Base-by-base conservation (phyloP, 805 yeast species). In the Wickerhamiella qilinensis region DNA sequence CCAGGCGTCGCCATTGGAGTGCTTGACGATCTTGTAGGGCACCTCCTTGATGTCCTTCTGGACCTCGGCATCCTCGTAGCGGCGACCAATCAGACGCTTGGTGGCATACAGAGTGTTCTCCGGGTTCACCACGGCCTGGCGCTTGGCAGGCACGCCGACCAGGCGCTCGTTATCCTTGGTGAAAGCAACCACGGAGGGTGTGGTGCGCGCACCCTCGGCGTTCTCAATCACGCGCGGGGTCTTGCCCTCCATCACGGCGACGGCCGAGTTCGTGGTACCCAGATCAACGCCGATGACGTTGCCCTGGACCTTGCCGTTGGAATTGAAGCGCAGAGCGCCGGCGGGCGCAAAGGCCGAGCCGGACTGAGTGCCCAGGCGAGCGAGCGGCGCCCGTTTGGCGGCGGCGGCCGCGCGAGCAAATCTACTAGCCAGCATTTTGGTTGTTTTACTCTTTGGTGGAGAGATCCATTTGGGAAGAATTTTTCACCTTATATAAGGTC, bases 1-100 rank as follows among this genome's bases (percentile, higher is more conserved):
- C 94, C 95, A 85, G 42, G 95, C 95, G 58, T 86, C 96, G 49
- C 95, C 95, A 59, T 86, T 86, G 47, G 69, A 60, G 71, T 84
- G 93, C 69, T 83, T 77, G 54, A 81, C 79, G 49, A 85, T 83
- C 67, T 78, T 75, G 76, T 82, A 85, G 39, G 96, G 94, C 39
- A 85, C 88, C 63, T 79, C 77, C 53, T 70, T 68, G 55, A 83
- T 68, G 62, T 86, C 95, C 64, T 80, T 76, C 65, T 84, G 94
- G 45, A 86, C 94, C 65, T 85, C 96, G 40, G 62, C 55, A 62
- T 86, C 95, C 58, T 75, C 80, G 61, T 75, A 85, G 60, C 94
- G 79, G 56, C 96, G 76, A 54, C 96, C 96, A 55, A 85, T 86
- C 57, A 85, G 69, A 64, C 96, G 77, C 69, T 85, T 85, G 55